These are phyloP conservation scores for Castanea sativa DNA, from an alignment of 306 rosid genomes.

Conservation along the genomic window DNA sequence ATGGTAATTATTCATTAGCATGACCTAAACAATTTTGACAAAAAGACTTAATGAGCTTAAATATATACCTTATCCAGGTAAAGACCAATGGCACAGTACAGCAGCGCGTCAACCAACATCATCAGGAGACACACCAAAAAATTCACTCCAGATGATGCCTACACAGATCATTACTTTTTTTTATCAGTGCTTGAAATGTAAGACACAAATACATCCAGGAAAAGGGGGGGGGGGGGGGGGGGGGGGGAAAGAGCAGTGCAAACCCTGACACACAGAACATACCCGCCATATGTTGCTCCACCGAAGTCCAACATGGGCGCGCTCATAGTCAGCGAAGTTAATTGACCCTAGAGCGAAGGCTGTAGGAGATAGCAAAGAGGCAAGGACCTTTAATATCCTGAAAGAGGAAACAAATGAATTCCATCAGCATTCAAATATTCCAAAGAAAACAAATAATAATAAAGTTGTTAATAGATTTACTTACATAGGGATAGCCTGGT, in stretches of 20 bases:
- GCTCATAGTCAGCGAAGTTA: slow-evolving; percentile 96
- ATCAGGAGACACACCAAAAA: slow-evolving; percentile 78
- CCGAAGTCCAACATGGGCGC: slow-evolving; percentile 98
- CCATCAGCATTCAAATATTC: slow-evolving; percentile 14
- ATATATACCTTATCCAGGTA: slow-evolving; percentile 85
- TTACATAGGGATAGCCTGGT: slow-evolving; percentile 75
- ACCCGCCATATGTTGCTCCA: slow-evolving; percentile 98
- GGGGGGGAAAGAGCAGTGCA: slow-evolving; percentile 9
- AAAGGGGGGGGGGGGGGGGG: no score
- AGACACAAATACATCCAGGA: background rate
- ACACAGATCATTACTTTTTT: background rate
- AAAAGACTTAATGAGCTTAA: slow-evolving; percentile 5
- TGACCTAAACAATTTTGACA: background rate
- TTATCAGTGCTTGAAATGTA: slow-evolving; percentile 25
- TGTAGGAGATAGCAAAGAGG: slow-evolving; percentile 90
- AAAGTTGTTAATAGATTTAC: slow-evolving; percentile 27
- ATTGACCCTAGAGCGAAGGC: slow-evolving; percentile 94
- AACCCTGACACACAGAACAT: slow-evolving; percentile 20
- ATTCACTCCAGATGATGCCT: slow-evolving; percentile 96
- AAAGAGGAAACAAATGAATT: slow-evolving; percentile 33
- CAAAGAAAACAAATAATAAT: slow-evolving; percentile 8
- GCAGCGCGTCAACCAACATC: slow-evolving; percentile 80
- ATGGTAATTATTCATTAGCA: background rate
- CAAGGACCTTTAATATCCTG: slow-evolving; percentile 77
- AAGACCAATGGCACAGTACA: slow-evolving; percentile 82